Percentiles rank a stretch among this genome's conserved stretches.
Evolutionary conservation across 192 early-diverging fungal genomes (phyloP).

Genomic region (Martensiomyces pterosporus): DNA sequence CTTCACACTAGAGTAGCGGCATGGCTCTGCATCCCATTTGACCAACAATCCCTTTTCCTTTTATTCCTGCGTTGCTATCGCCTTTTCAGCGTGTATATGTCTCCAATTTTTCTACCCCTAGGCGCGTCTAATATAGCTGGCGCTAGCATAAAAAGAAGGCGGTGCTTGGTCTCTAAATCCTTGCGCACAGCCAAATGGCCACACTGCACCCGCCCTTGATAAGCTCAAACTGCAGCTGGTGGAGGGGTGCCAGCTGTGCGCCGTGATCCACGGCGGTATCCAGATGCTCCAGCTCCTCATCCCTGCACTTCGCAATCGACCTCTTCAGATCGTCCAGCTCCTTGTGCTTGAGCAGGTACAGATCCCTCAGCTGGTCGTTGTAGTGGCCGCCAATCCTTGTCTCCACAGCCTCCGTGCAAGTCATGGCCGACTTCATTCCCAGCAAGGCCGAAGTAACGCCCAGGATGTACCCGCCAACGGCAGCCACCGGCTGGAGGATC

Average conservation of each 20-base stretch:
- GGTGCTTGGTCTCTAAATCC: constrained; percentile 54
- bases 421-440: constrained; percentile 96
- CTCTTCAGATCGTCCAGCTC: constrained; percentile 56
- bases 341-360: constrained; percentile 64
- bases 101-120: no score
- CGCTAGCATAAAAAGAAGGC: no score
- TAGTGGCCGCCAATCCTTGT: constrained; percentile 95
- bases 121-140: no score
- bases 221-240: constrained; percentile 64
- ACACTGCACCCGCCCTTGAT: constrained; percentile 85
- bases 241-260: constrained; percentile 75
- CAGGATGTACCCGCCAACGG: constrained; percentile 76
- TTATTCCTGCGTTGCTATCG: no score
- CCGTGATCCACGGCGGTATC: constrained; percentile 86
- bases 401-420: constrained; percentile 98
- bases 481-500: constrained; percentile 80
- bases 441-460: constrained; percentile 83
- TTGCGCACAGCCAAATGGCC: constrained; percentile 88
- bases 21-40: no score
- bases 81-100: no score
- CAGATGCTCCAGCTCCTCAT: constrained; percentile 94
- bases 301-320: constrained; percentile 81
- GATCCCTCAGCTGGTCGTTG: constrained; percentile 88
- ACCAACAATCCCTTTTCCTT: no score
- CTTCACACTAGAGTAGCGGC: constrained; percentile 36